Evolutionary conservation across 768 basidiomycete species (phyloP).

Genomic region (Tulasnella sp.): DNA sequence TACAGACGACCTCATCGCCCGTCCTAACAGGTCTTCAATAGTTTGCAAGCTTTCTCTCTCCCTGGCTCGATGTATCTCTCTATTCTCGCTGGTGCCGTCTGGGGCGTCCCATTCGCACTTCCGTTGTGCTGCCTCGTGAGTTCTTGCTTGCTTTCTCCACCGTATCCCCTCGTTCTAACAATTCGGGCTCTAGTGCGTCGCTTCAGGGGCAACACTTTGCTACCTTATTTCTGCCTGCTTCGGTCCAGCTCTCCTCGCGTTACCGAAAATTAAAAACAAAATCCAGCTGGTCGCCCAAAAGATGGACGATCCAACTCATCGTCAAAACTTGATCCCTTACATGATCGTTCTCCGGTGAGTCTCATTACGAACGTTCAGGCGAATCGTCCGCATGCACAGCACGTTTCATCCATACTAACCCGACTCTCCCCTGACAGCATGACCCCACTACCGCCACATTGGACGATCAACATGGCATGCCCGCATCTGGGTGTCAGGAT

Average conservation of each 20-base stretch:
- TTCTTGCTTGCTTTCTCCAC: background rate
- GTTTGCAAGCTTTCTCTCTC: conserved; percentile 91
- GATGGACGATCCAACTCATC: conserved; percentile 50
- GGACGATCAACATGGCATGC: conserved; percentile 87
- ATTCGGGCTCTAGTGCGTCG: conserved; percentile 46
- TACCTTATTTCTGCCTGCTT: conserved; percentile 86
- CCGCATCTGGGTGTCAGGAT: conserved; percentile 85
- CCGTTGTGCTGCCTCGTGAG: conserved; percentile 66
- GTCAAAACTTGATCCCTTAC: conserved; percentile 79
- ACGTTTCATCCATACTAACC: background rate
- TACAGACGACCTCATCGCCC: background rate
- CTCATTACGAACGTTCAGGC: background rate
- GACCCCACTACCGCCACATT: conserved; percentile 80
- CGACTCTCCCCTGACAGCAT: conserved; percentile 39
- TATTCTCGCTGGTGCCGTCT: conserved; percentile 91
- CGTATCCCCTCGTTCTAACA: background rate
- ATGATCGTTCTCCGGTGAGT: conserved; percentile 59
- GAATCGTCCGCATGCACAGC: background rate
- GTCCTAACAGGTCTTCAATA: conserved; percentile 23
- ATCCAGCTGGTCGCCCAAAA: conserved; percentile 74
- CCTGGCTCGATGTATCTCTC: conserved; percentile 98
- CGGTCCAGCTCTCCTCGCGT: conserved; percentile 71
- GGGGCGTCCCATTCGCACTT: conserved; percentile 77
- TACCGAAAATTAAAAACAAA: conserved; percentile 72
- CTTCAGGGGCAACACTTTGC: conserved; percentile 81